These are phyloP conservation scores for Arthrobotrys musiformis DNA, from an alignment of 2,329 filamentous ascomycete species.

Conservation along the genomic window DNA sequence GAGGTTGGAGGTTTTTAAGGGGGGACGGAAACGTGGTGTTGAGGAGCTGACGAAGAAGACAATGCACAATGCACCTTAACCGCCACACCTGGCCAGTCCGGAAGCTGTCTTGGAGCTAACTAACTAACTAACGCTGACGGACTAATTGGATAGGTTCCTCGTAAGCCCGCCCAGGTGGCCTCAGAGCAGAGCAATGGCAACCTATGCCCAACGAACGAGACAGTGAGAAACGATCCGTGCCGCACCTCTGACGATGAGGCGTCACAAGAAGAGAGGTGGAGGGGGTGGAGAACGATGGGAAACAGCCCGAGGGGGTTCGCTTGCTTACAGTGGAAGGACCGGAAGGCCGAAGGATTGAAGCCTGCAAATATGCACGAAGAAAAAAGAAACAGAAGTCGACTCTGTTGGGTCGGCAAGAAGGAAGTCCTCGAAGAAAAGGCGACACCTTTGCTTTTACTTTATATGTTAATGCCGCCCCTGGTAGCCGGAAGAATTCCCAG, in stretches of 20 bases:
- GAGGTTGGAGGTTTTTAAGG: slow-evolving; percentile 16
- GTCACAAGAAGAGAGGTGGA: background rate
- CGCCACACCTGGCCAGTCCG: slow-evolving; percentile 12
- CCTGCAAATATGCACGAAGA: background rate
- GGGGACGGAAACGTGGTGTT: slow-evolving; percentile 20
- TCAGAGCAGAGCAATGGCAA: background rate
- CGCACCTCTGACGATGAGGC: slow-evolving; percentile 24
- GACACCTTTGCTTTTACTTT: slow-evolving; percentile 41
- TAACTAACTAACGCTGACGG: background rate
- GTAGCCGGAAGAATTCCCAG: slow-evolving; percentile 41
- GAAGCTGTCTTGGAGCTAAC: slow-evolving; percentile 16
- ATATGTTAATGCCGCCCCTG: slow-evolving; percentile 26
- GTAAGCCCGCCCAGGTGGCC: background rate
- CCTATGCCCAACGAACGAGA: slow-evolving; percentile 10
- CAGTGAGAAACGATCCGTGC: slow-evolving; percentile 46
- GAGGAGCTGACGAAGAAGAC: slow-evolving; percentile 31
- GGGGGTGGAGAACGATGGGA: background rate
- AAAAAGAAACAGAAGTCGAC: background rate
- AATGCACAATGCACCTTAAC: slow-evolving; percentile 9
- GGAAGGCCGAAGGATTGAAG: background rate
- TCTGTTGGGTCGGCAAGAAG: background rate
- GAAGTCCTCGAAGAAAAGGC: slow-evolving; percentile 9
- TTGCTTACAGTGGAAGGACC: slow-evolving; percentile 4
- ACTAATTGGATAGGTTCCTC: no score
- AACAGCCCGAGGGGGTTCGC: no score